Base-by-base conservation (phyloP, 2,329 filamentous ascomycete genomes). In the Septoria linicola region DNA sequence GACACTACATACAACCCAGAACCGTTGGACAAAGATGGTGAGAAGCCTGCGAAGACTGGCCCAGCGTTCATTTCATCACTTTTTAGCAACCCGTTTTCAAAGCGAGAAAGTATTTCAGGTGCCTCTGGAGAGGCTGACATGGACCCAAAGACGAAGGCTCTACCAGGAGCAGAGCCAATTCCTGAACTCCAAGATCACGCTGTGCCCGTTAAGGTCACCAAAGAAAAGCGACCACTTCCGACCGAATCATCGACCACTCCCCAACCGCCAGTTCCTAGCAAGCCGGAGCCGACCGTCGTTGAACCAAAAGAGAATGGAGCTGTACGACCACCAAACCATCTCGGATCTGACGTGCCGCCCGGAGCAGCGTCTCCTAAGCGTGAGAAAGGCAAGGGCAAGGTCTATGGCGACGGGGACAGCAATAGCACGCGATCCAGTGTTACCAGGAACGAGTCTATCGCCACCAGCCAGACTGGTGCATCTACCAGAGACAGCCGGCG, bases 381-480 rank as follows among this genome's bases (percentile, higher is more conserved):
- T 10, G 52, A 51, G n/a, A 51, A 51, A 19, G 52, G 47, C 8
- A 54, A 51, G 37, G 52, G 52, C 27, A 54, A 43, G 37, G 37
- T 49, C 2, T 46, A 46, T 19, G 47, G 43, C 31, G 31, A 53
- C 23, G 20, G 43, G 23, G 50, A 53, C 32, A 53, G 42, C 23
- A 41, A 36, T 23, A 53, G 50, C 44, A 48, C 50, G 8, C 45
- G 50, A 43, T 53, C 50, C 7, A 41, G 41, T 17, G 17, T 46
- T n/a, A 53, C 50, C 10, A 48, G 50, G 19, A 44, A 36, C 35
- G 44, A 46, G 25, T 53, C 50, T 4, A 37, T 53, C 23, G 44
- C 42, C 7, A 53, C 50, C 21, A 53, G 41, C 13, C 43, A 46
- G 16, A 53, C 50, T 16, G 39, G 42, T 10, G 36, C 44, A 8